Evolutionary conservation across 805 yeast genomes (phyloP).

Genomic region (Kodamaea laetipori): DNA sequence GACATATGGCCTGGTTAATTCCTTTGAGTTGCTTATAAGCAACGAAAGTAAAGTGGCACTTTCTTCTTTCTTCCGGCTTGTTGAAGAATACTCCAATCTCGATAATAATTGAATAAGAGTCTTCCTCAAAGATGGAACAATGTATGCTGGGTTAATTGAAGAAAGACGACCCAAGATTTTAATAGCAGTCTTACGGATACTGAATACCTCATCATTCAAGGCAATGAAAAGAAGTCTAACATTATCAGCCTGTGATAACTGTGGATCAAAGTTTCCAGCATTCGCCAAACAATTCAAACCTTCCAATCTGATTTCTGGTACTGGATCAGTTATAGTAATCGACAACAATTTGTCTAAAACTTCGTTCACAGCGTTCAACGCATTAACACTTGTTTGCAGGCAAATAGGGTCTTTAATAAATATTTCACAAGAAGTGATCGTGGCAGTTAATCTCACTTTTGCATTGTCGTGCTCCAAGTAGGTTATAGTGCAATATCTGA

Average conservation of each 20-base stretch:
- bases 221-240: constrained; percentile 84
- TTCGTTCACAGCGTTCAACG: constrained; percentile 80
- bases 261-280: constrained; percentile 81
- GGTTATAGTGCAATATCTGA: constrained; percentile 76
- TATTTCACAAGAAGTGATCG: constrained; percentile 76
- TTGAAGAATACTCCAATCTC: constrained; percentile 78
- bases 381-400: constrained; percentile 75
- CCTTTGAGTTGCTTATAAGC: constrained; percentile 74
- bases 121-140: constrained; percentile 89
- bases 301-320: constrained; percentile 79
- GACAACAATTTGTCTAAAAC: constrained; percentile 80
- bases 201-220: constrained; percentile 85
- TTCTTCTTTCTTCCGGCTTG: constrained; percentile 78
- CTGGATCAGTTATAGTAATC: constrained; percentile 85
- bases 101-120: constrained; percentile 83
- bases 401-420: constrained; percentile 82
- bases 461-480: constrained; percentile 82
- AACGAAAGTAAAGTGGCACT: constrained; percentile 74
- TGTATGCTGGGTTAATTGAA: constrained; percentile 88
- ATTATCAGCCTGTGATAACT: constrained; percentile 90
- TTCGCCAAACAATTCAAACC: constrained; percentile 64
- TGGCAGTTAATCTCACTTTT: constrained; percentile 80
- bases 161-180: constrained; percentile 82
- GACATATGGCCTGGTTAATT: constrained; percentile 86
- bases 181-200: constrained; percentile 76